phyloP scores from a whole-genome alignment of 2,329 filamentous ascomycete species.

The Sclerotiophoma versabilis region DNA sequence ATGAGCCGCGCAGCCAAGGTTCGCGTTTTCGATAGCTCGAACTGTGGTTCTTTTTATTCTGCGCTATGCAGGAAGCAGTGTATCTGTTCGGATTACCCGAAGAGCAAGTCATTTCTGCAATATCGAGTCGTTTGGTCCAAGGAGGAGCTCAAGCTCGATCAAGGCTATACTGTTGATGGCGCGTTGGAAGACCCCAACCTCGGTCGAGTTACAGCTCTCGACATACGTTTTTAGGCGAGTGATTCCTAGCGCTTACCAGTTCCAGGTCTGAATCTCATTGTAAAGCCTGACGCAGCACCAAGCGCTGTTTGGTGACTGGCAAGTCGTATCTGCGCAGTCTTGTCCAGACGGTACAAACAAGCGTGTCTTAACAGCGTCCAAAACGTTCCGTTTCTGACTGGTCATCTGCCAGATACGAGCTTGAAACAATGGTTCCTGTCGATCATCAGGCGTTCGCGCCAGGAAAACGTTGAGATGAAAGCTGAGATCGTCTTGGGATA shows the following conservation, averaged over 20 bases:
- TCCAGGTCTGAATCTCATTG: neutral
- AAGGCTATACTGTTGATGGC: too few species aligned
- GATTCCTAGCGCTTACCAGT: neutral
- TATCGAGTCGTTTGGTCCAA: too few species aligned
- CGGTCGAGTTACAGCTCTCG: neutral
- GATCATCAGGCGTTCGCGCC: neutral
- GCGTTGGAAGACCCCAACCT: too few species aligned
- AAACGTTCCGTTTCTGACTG: neutral
- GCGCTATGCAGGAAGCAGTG: too few species aligned
- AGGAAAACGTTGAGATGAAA: slow-evolving; percentile 3
- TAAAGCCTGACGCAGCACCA: neutral
- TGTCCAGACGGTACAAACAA: neutral
- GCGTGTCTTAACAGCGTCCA: neutral
- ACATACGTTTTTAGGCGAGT: neutral
- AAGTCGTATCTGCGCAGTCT: too few species aligned
- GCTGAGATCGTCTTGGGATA: neutral
- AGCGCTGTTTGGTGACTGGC: neutral
- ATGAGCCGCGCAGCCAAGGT: neutral
- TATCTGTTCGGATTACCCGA: too few species aligned
- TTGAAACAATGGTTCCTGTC: neutral
- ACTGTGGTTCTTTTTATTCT: too few species aligned
- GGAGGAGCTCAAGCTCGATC: too few species aligned
- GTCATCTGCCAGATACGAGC: neutral
- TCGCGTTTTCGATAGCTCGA: neutral
- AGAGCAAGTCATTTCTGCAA: too few species aligned